Base-by-base conservation (phyloP, 371 early-diverging fungal species). In the Conidiobolus incongruus region DNA sequence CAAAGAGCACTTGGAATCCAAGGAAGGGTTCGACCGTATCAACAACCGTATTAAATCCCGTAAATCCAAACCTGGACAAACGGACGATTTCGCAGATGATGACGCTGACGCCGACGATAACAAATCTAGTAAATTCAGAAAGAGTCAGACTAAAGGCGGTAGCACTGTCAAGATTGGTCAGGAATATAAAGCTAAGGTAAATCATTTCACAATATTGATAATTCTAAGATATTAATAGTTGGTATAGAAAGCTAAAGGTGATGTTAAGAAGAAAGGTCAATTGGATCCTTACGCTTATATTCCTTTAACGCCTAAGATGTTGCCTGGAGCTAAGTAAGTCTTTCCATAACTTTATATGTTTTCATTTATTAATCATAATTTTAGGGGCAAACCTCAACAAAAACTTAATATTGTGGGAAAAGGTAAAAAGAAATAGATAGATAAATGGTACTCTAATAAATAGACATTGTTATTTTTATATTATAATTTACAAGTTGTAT, bases 271-370 rank as follows among this genome's bases (percentile, higher is more conserved):
- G 48, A 68, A 70, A 50, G 82, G 81, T 28, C 73, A 73, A 51
- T 66, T 83, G 5, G 92, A 94, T 60, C 96, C 96, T 31, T 90
- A 70, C 54, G 87, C 90, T n/a, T 95, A 93, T 59, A 71, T 95
- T 35, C 93, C 96, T 38, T 66, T 95, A 48, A 65, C 38, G 16
- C 46, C 46, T 21, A 40, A 32, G 15, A 40, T 40, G 41, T 23
- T 40, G 21, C 31, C 41, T 17, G 7, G 33, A n/a, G n/a, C n/a
- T n/a, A 40, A 32, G 41, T 40, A 40, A 40, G 41, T 32, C 8
- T 20, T 21, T 10, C 38, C 4, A 37, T n/a, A n/a, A n/a, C n/a
- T n/a, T n/a, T n/a, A n/a, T n/a, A n/a, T n/a, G n/a, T n/a, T n/a
- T n/a, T n/a, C n/a, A n/a, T n/a, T n/a, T n/a, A n/a, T n/a, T n/a